phyloP scores from a whole-genome alignment of 805 yeast genomes.

The Lipomyces yamadae region DNA sequence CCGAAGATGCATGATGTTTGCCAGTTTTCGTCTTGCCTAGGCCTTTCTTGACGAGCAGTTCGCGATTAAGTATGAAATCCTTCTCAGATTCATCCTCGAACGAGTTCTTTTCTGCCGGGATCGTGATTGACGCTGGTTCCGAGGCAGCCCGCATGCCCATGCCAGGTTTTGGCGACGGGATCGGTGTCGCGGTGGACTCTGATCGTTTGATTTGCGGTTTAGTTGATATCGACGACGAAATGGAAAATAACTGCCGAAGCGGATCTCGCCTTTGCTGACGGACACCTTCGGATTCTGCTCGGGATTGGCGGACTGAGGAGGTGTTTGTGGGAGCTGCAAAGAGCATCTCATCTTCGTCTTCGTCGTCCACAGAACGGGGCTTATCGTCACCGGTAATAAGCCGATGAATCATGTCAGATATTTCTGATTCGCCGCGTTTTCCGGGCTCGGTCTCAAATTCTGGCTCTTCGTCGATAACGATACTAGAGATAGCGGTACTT shows the following conservation, averaged over 20 bases:
- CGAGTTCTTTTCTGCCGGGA: conserved; percentile 35
- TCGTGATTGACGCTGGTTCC: conserved; percentile 34
- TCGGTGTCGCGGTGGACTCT: conserved; percentile 17
- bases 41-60: conserved; percentile 27
- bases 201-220: not conserved
- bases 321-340: conserved; percentile 28
- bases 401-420: conserved; percentile 37
- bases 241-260: conserved; percentile 13
- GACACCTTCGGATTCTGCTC: conserved; percentile 10
- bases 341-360: conserved; percentile 31
- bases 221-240: conserved; percentile 16
- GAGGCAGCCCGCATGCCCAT: conserved; percentile 8
- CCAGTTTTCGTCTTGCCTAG: not conserved
- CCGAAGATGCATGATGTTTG: not conserved
- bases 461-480: conserved; percentile 25
- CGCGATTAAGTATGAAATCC: conserved; percentile 31
- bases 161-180: conserved; percentile 12
- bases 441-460: conserved; percentile 1
- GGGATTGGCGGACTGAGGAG: conserved; percentile 17
- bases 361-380: conserved; percentile 22
- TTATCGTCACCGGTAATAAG: conserved; percentile 33
- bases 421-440: conserved; percentile 28
- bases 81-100: conserved; percentile 33
- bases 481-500: conserved; percentile 29
- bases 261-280: conserved; percentile 8